These are phyloP conservation scores for Paraphysoderma sedebokerense DNA, from an alignment of 371 early-diverging fungal species.

Conservation along the genomic window DNA sequence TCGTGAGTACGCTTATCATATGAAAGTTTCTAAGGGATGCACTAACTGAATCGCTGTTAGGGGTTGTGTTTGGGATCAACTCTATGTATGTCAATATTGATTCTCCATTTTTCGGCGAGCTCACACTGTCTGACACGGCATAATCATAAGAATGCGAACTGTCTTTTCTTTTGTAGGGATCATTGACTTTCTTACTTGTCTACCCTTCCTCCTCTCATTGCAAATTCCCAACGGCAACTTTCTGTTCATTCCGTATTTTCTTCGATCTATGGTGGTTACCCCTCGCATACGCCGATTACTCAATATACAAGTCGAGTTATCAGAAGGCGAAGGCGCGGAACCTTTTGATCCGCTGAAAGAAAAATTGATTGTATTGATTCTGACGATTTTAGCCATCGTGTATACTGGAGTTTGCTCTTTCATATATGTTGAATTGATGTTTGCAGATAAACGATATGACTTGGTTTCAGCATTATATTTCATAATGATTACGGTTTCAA, in stretches of 20 bases:
- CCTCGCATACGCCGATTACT: conserved; percentile 35
- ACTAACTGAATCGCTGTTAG: neutral
- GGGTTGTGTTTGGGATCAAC: neutral
- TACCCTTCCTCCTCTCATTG: conserved; percentile 28
- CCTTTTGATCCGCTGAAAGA: conserved; percentile 35
- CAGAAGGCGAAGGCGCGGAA: conserved; percentile 8
- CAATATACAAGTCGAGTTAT: conserved; percentile 29
- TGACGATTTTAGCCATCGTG: conserved; percentile 36
- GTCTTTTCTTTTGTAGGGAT: conserved; percentile 27
- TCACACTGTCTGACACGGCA: conserved; percentile 7
- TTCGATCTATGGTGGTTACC: conserved; percentile 35
- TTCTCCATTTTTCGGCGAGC: conserved; percentile 14
- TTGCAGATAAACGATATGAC: conserved; percentile 25
- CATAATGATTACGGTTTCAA: neutral
- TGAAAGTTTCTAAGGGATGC: conserved; percentile 24
- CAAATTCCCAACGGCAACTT: conserved; percentile 28
- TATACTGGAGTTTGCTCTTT: conserved; percentile 53
- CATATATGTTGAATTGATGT: conserved; percentile 43
- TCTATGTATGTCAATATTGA: conserved; percentile 7
- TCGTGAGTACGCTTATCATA: conserved; percentile 22
- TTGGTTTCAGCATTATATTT: conserved; percentile 17
- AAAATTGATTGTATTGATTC: conserved; percentile 37
- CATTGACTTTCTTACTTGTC: conserved; percentile 30
- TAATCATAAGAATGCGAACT: conserved; percentile 3
- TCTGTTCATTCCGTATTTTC: conserved; percentile 41